Percentiles rank a stretch among this genome's conserved stretches.
These are phyloP conservation scores for Colletotrichum tamarilloi DNA, from an alignment of 2,329 filamentous ascomycete species.

Conservation along the genomic window DNA sequence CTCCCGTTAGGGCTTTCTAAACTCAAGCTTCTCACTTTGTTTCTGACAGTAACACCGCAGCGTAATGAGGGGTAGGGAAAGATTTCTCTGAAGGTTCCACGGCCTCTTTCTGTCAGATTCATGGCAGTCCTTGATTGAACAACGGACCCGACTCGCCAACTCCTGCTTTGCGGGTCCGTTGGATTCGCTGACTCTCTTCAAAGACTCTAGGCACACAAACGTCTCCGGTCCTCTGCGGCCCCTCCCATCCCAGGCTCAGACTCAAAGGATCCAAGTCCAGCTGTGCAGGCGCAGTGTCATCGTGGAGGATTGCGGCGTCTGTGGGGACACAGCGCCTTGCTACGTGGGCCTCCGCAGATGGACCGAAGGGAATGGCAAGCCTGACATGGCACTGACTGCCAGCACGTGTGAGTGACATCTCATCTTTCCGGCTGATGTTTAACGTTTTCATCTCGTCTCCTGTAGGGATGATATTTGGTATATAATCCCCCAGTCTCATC, in stretches of 20 bases:
- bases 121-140: conserved; percentile 29
- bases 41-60: conserved; percentile 16
- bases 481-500: conserved; percentile 26
- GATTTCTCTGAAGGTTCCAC: conserved; percentile 22
- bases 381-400: neutral
- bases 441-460: conserved; percentile 18
- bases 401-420: conserved; percentile 22
- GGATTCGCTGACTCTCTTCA: neutral
- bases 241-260: neutral
- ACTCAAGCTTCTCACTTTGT: conserved; percentile 14
- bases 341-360: conserved; percentile 31
- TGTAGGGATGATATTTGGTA: conserved; percentile 18
- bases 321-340: conserved; percentile 22
- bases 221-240: neutral
- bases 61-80: neutral
- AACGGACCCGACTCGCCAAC: conserved; percentile 10
- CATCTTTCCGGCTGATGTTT: conserved; percentile 20
- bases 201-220: neutral
- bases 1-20: conserved; percentile 2
- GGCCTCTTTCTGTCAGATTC: conserved; percentile 26
- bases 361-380: conserved; percentile 10
- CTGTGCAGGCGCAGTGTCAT: conserved; percentile 4
- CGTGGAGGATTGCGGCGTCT: conserved; percentile 14
- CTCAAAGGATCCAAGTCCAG: conserved; percentile 4
- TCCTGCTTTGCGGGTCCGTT: conserved; percentile 8